These are phyloP conservation scores for Podaxis pistillaris DNA, from an alignment of 768 basidiomycete species.

Conservation along the genomic window DNA sequence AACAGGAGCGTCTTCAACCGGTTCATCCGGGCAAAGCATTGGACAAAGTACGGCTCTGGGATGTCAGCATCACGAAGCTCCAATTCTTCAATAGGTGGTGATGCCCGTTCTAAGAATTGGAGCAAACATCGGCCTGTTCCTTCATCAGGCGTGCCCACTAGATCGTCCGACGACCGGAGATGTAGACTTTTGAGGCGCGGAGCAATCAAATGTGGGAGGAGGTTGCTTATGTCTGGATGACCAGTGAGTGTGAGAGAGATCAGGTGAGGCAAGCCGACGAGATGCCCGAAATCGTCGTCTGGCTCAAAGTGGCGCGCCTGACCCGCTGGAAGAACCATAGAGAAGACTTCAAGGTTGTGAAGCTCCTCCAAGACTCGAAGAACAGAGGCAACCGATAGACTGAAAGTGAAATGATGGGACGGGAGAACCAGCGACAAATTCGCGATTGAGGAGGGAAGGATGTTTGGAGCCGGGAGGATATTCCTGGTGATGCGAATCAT, in stretches of 20 bases:
- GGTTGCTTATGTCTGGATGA: slow-evolving; percentile 1
- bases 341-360: slow-evolving; percentile 37
- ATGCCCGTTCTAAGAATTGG: slow-evolving; percentile 24
- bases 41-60: slow-evolving; percentile 21
- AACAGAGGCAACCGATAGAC: slow-evolving; percentile 24
- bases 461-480: slow-evolving; percentile 31
- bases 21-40: slow-evolving; percentile 16
- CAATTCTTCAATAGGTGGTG: slow-evolving; percentile 28
- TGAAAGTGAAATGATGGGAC: slow-evolving; percentile 15
- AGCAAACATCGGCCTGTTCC: slow-evolving; percentile 22
- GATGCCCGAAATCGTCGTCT: slow-evolving; percentile 17
- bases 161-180: slow-evolving; percentile 38
- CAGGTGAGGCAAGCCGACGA: slow-evolving; percentile 24
- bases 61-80: slow-evolving; percentile 27
- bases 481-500: slow-evolving; percentile 32
- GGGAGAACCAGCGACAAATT: slow-evolving; percentile 33
- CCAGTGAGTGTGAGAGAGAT: slow-evolving; percentile 25
- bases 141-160: slow-evolving; percentile 30
- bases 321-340: slow-evolving; percentile 34
- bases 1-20: slow-evolving; percentile 46
- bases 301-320: slow-evolving; percentile 26
- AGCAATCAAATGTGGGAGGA: slow-evolving; percentile 27
- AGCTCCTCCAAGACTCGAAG: slow-evolving; percentile 35
- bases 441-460: slow-evolving; percentile 32
- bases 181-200: slow-evolving; percentile 28